Conservation (phyloP, 2,329 filamentous ascomycete genomes). For the Raffaelea arxii region DNA sequence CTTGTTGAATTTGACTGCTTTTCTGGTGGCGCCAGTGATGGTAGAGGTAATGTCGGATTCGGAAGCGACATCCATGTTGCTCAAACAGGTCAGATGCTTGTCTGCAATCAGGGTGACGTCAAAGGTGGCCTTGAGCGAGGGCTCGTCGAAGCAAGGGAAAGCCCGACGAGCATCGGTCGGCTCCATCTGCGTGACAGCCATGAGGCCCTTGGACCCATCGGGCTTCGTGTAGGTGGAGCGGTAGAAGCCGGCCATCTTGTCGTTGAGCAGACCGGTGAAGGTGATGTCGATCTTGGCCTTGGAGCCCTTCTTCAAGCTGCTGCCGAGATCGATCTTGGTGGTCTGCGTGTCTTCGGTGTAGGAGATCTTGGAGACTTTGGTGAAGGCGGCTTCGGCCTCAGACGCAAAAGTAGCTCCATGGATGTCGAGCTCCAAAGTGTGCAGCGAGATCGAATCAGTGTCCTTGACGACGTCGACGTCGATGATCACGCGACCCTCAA, state of each 20-base stretch:
- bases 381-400: slow-evolving; percentile 44
- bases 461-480: slow-evolving; percentile 82
- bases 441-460: slow-evolving; percentile 75
- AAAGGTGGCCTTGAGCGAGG: slow-evolving; percentile 85
- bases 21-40: slow-evolving; percentile 55
- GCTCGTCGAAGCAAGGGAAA: slow-evolving; percentile 96
- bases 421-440: slow-evolving; percentile 80
- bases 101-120: slow-evolving; percentile 86
- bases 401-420: slow-evolving; percentile 62
- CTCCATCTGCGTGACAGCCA: slow-evolving; percentile 94
- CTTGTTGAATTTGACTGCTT: slow-evolving; percentile 84
- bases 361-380: slow-evolving; percentile 56
- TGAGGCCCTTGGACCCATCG: slow-evolving; percentile 68
- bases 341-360: slow-evolving; percentile 75
- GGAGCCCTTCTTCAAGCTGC: slow-evolving; percentile 60
- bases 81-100: slow-evolving; percentile 81
- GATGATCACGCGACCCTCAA: slow-evolving; percentile 74
- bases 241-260: slow-evolving; percentile 86
- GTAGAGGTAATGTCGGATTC: slow-evolving; percentile 63
- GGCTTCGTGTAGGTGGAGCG: slow-evolving; percentile 81
- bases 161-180: slow-evolving; percentile 86
- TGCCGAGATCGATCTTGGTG: slow-evolving; percentile 69
- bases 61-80: slow-evolving; percentile 89
- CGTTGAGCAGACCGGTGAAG: slow-evolving; percentile 71
- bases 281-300: slow-evolving; percentile 70